Evolutionary conservation across 2,329 filamentous ascomycete genomes (phyloP), one percentile per base, ranked within the genome.

Genomic region (Ophiostoma novo-ulmi): DNA sequence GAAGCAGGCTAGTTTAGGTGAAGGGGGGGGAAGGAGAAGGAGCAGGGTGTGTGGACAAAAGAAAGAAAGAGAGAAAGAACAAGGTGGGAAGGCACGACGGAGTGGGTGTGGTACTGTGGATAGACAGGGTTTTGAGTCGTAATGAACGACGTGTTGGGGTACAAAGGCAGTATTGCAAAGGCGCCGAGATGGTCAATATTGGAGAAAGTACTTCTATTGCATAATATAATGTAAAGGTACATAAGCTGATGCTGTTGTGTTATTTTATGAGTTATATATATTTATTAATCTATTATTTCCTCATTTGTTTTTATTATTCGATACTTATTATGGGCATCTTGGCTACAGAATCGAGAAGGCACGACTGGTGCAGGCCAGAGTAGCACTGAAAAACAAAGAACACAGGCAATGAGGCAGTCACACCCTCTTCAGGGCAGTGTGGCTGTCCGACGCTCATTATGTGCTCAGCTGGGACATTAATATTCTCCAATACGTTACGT

Each of bases 1-100:
- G 61, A 69, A 71, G 70, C 48, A 39, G 67, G 70, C 39, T 71
- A 71, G 70, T 38, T 61, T 44, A 39, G 48, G 35, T 38, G 44
- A n/a, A n/a, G 39, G 31, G 36, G 31, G 22, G 22, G 22, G 35
- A 68, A 58, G 61, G 39, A 67, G 55, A 67, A 61, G 55, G 58
- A 61, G 61, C 67, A 55, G 52, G 70, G 48, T 66, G 67, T 66
- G 70, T 58, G 52, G 66, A 64, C 36, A 68, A 71, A 58, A 64
- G 55, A 70, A 55, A 11, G 69, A 20, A 48, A 48, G 44, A 48
- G 44, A 5, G 17, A 48, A 48, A 48, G 17, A 20, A 31, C 31
- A 31, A 31, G 31, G 36, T 44, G 39, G 39, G 39, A 13, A 58
- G n/a, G 48, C 48, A 55, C 48, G 48, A 55, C 13, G 41, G 26